phyloP scores from a whole-genome alignment of 257 asterid species.

The Avicennia marina region DNA sequence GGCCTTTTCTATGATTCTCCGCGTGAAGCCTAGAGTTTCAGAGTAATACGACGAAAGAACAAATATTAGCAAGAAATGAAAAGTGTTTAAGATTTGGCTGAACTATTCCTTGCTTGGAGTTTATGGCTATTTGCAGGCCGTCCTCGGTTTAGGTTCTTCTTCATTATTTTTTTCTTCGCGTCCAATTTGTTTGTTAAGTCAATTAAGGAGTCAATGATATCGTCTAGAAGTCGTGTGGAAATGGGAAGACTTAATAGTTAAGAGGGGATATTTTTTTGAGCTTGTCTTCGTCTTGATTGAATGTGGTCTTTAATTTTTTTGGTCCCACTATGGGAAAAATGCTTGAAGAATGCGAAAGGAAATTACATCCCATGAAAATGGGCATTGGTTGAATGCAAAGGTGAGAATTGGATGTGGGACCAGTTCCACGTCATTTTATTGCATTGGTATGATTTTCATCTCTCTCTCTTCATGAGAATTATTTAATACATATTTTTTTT shows the following conservation, averaged over 20 bases:
- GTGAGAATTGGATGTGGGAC: too few species aligned
- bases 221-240: neutral
- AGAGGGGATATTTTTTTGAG: neutral
- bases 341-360: too few species aligned
- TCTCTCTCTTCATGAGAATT: too few species aligned
- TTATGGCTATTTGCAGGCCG: neutral
- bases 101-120: neutral
- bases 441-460: too few species aligned
- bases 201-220: constrained; percentile 1
- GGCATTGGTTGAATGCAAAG: too few species aligned
- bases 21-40: neutral
- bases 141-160: too few species aligned
- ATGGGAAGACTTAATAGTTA: neutral
- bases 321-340: too few species aligned
- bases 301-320: neutral
- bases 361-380: too few species aligned
- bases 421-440: too few species aligned
- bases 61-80: neutral
- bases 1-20: constrained; percentile 1
- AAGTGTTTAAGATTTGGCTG: neutral
- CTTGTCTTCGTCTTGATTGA: neutral
- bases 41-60: too few species aligned
- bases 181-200: neutral
- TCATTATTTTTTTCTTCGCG: neutral
- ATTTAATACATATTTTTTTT: too few species aligned